Evolutionary conservation across 495 filamentous ascomycete genomes (phyloP), one percentile per base, ranked within the genome.

Genomic region (Polyplosphaeria fusca): DNA sequence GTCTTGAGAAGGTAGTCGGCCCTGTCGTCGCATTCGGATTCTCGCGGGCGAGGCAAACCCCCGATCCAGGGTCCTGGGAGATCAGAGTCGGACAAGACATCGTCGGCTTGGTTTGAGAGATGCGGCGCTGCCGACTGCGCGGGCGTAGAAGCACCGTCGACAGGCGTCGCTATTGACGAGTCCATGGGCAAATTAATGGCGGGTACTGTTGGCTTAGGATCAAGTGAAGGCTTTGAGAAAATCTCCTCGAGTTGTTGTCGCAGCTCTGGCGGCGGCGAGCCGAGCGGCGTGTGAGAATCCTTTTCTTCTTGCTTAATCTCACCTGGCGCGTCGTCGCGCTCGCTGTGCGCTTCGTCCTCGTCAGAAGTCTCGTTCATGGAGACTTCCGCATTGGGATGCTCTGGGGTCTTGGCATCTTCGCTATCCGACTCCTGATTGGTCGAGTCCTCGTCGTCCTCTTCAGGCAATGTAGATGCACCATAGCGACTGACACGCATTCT

Each of bases 1-100:
- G 49, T 66, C 22, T 65, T 47, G 28, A 63, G 48, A 28, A 68
- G 41, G 25, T 52, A 63, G 25, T 63, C 63, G 12, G 66, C 66
- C 3, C 41, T 14, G 41, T 65, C 62, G 2, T 60, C 56, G 39
- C 52, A 67, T 35, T 61, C 60, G 5, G 41, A 23, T 42, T 61
- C 56, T 19, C n/a, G 26, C n/a, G 56, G 52, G 1, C 43, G 46
- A 1, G 23, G 23, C 7, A 45, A 46, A 19, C 38, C 52, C 40
- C 56, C 60, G 9, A 58, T 13, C 28, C 58, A 64, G 20, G 60
- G 57, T 9, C 42, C 37, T 2, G 57, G 64, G 1, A 64, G 48
- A 25, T 64, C 60, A 2, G 42, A 45, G 18, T 67, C 64, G n/a
- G 57, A 64, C 2, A 64, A 48, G 7, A 50, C 41, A 47, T 67